phyloP scores from a whole-genome alignment of 1,284 basidiomycete genomes.

The Tilletia indica region DNA sequence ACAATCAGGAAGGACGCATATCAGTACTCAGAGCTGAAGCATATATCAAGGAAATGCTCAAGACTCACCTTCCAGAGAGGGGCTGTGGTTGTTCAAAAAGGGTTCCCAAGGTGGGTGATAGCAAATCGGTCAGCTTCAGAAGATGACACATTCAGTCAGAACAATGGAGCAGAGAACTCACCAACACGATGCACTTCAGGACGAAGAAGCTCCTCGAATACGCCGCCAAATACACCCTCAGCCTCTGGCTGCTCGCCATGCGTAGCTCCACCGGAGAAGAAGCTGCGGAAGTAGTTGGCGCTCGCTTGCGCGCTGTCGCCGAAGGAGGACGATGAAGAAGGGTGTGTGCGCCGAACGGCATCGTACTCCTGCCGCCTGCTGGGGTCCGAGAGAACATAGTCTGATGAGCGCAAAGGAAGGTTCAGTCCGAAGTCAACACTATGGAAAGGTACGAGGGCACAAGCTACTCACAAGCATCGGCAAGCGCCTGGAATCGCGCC shows the following conservation, averaged over 20 bases:
- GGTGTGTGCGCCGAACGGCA: slow-evolving; percentile 27
- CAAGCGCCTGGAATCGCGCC: slow-evolving; percentile 64
- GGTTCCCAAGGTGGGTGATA: background rate
- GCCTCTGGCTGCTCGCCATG: slow-evolving; percentile 37
- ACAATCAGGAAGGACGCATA: slow-evolving; percentile 9
- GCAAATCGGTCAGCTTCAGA: background rate
- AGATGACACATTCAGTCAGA: background rate
- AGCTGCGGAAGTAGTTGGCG: slow-evolving; percentile 48
- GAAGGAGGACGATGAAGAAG: slow-evolving; percentile 28
- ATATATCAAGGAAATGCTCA: background rate
- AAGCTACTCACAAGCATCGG: slow-evolving; percentile 69
- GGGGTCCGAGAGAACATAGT: slow-evolving; percentile 86
- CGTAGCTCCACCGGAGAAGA: slow-evolving; percentile 24
- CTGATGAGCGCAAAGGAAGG: slow-evolving; percentile 13
- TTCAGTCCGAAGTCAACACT: too few relatives aligned
- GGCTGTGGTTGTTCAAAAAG: slow-evolving; percentile 8
- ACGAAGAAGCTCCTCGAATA: slow-evolving; percentile 52
- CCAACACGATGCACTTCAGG: slow-evolving; percentile 48
- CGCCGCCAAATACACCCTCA: slow-evolving; percentile 44
- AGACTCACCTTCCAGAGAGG: slow-evolving; percentile 29
- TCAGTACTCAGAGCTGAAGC: slow-evolving; percentile 11
- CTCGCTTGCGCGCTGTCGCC: slow-evolving; percentile 37
- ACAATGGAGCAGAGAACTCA: slow-evolving; percentile 1
- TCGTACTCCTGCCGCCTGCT: slow-evolving; percentile 73
- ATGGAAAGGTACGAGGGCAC: background rate